These are phyloP conservation scores for Sambucus nigra DNA, from an alignment of 129 eudicot species.

Conservation along the genomic window DNA sequence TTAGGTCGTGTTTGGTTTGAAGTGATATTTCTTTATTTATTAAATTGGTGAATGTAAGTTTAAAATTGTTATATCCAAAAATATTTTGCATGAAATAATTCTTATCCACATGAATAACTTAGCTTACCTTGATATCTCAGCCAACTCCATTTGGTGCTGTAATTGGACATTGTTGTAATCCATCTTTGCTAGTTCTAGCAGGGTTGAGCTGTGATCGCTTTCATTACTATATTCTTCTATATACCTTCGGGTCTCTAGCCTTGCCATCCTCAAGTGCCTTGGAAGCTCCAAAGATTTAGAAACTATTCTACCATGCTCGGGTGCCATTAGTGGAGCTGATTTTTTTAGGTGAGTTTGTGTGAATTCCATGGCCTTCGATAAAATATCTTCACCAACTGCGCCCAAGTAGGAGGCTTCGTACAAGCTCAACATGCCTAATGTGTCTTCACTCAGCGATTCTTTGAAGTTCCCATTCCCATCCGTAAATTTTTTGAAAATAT, in stretches of 20 bases:
- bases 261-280: constrained; percentile 41
- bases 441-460: constrained; percentile 24
- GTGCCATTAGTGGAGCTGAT: constrained; percentile 13
- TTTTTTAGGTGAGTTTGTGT: constrained; percentile 22
- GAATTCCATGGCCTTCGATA: constrained; percentile 30
- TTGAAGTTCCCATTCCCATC: constrained; percentile 33
- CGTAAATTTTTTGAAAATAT: constrained; percentile 29
- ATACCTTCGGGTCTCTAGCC: constrained; percentile 42
- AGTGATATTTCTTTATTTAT: too few species aligned
- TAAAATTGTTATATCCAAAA: too few species aligned
- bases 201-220: constrained; percentile 16
- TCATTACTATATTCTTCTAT: constrained; percentile 32
- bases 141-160: constrained; percentile 37
- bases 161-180: constrained; percentile 47
- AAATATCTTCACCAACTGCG: constrained; percentile 25
- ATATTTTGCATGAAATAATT: too few species aligned
- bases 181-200: constrained; percentile 45
- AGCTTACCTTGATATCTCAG: constrained; percentile 34
- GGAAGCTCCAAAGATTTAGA: constrained; percentile 36
- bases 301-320: constrained; percentile 11
- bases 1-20: too few species aligned
- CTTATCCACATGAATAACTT: not conserved
- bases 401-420: constrained; percentile 58
- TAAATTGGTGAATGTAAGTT: too few species aligned
- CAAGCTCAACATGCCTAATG: constrained; percentile 41